Base-by-base conservation (phyloP, 1,139 yeast genomes). In the Yamadazyma triangularis region DNA sequence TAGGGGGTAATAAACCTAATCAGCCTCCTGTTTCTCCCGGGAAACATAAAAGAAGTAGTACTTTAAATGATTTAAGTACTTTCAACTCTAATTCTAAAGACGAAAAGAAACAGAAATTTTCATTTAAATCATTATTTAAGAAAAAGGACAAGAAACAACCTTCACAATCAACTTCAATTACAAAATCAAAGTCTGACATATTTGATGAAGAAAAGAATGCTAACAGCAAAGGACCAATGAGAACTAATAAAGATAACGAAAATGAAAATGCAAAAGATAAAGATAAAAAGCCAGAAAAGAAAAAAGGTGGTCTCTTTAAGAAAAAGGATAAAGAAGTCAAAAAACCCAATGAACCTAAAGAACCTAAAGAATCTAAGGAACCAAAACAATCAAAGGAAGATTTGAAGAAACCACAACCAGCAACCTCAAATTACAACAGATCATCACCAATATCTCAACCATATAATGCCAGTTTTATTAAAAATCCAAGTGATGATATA, bases 41-140 rank as follows among this genome's bases (percentile, higher is more conserved):
- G 3, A 40, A 38, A 28, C 61, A 53, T 31, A 55, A 47, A 26
- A 45, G 66, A 40, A 57, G 64, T 34, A 47, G 41, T 25, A 56
- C 61, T 7, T 34, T 51, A 26, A 44, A 52, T 10, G 56, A 57
- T 26, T 41, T 53, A 13, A 33, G 56, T 1, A 36, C 41, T 8
- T 26, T 48, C 4, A 32, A 46, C 4, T 33, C 29, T 6, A 33
- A 35, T 2, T 23, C 35, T 13, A 11, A 28, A 3, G 24, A 8
- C 5, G 30, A 24, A 21, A 10, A 36, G 33, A 16, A 26, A 35
- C 41, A 64, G 38, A 59, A 56, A 36, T 68, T 68, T 39, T 63
- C 70, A 27, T 62, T 68, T 48, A 60, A 53, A 31, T 48, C 64
- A 2, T 49, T 68, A 25, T 68, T 68, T 48, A 65, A 60, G 39